A percentile compares a stretch with the other conserved stretches of the same genome.
phyloP scores from a whole-genome alignment of 441 rosid species.

The Gossypium trilobum region DNA sequence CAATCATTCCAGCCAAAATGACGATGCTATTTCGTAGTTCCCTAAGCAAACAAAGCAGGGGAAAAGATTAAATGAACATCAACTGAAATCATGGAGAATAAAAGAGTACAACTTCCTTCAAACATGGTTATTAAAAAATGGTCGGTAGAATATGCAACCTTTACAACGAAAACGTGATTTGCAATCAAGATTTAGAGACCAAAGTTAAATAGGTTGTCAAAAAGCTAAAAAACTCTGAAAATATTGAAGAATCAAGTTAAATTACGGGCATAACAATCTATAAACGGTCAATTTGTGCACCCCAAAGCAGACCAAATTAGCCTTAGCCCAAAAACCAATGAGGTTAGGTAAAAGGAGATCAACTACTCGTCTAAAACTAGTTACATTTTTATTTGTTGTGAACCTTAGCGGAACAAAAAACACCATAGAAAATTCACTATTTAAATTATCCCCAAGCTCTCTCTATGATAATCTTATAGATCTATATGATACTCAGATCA shows the following conservation, averaged over 20 bases:
- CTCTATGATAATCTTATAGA: not conserved
- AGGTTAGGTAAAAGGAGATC: not conserved
- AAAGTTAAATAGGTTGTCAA: not conserved
- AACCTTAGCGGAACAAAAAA: not conserved
- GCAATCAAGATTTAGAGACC: not conserved
- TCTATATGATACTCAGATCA: not conserved
- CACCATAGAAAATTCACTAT: not conserved
- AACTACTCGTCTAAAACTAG: not conserved
- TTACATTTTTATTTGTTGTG: not conserved
- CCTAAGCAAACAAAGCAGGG: conserved; percentile 33
- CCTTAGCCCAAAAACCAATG: conserved; percentile 9
- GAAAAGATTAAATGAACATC: conserved; percentile 15
- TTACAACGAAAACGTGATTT: not conserved
- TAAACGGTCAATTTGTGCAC: not conserved
- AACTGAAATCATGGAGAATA: conserved; percentile 5
- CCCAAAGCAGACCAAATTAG: not conserved
- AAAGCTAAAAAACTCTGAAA: not conserved
- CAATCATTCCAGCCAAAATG: conserved; percentile 83
- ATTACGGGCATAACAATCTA: not conserved
- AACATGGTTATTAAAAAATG: not conserved
- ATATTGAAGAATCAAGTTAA: conserved; percentile 3
- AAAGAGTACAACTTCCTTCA: not conserved
- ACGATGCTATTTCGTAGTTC: conserved; percentile 55
- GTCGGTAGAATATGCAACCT: not conserved
- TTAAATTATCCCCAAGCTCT: not conserved